Conservation (phyloP, 2,329 filamentous ascomycete species). For the Reticulascus tulasneorum region DNA sequence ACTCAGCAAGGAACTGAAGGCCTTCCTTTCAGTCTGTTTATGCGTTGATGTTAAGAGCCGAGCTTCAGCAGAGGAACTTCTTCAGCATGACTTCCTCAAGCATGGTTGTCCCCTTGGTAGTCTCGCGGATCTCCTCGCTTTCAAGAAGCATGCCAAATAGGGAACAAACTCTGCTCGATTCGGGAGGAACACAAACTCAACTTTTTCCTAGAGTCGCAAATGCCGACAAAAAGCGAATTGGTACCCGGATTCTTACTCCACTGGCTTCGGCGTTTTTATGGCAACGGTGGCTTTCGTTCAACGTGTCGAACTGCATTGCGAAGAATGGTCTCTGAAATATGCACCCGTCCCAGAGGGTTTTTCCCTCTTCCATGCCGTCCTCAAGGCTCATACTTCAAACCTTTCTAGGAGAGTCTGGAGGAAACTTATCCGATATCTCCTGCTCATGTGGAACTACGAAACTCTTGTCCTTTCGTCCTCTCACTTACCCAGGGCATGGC, state of each 20-base stretch:
- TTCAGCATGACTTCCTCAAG: constrained; percentile 91
- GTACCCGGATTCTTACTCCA: too few species aligned
- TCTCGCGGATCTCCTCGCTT: constrained; percentile 81
- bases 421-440: too few species aligned
- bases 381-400: constrained; percentile 12
- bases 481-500: constrained; percentile 8
- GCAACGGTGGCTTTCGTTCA: constrained; percentile 1
- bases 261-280: constrained; percentile 1
- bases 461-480: constrained; percentile 13
- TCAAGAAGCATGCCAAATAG: constrained; percentile 71
- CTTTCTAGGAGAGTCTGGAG: too few species aligned
- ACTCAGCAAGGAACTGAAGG: constrained; percentile 95
- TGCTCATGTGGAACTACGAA: constrained; percentile 9
- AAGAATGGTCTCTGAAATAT: too few species aligned
- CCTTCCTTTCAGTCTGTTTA: constrained; percentile 91
- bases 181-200: too few species aligned
- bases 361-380: too few species aligned
- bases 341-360: too few species aligned
- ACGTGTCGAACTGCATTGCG: neutral
- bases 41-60: constrained; percentile 95
- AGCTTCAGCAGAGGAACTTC: constrained; percentile 83
- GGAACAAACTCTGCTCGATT: too few species aligned
- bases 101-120: constrained; percentile 81
- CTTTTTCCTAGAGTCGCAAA: too few species aligned
- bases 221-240: too few species aligned